phyloP scores from a whole-genome alignment of 2,329 filamentous ascomycete genomes.

The Rutstroemia sp. region DNA sequence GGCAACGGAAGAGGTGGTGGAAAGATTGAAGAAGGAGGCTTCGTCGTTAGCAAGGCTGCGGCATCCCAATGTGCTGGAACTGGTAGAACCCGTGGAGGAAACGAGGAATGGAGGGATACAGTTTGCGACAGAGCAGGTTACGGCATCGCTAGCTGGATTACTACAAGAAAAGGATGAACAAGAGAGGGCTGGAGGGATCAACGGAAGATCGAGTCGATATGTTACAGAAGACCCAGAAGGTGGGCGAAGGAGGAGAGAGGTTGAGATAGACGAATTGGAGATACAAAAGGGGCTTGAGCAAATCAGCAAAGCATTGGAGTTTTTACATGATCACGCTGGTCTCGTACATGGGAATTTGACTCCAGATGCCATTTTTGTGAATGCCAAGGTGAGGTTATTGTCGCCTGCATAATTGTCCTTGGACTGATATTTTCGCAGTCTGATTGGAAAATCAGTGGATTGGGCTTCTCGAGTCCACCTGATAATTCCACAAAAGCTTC shows the following conservation, averaged over 20 bases:
- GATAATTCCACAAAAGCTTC: conserved; percentile 68
- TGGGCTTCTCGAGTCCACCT: conserved; percentile 79
- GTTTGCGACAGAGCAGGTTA: conserved; percentile 90
- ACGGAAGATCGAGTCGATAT: conserved; percentile 68
- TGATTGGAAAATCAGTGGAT: conserved; percentile 97
- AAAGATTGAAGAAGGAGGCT: conserved; percentile 86
- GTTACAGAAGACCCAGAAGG: conserved; percentile 75
- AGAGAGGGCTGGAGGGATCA: conserved; percentile 60
- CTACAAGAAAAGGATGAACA: conserved; percentile 85
- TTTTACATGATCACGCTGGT: conserved; percentile 89
- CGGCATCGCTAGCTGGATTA: conserved; percentile 75
- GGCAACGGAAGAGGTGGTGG: conserved; percentile 80
- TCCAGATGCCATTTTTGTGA: conserved; percentile 87
- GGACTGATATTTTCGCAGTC: conserved; percentile 48
- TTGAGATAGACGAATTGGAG: conserved; percentile 94
- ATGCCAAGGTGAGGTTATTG: conserved; percentile 64
- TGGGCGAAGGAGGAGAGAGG: conserved; percentile 63
- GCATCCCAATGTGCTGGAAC: conserved; percentile 85
- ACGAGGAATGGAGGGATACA: conserved; percentile 85
- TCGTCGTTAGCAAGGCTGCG: conserved; percentile 79
- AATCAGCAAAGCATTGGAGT: conserved; percentile 88
- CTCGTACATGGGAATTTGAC: conserved; percentile 92
- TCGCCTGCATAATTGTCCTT: conserved; percentile 1
- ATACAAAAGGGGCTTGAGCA: conserved; percentile 95
- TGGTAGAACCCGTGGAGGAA: conserved; percentile 93